phyloP scores from a whole-genome alignment of 1,284 basidiomycete genomes.

The Neolentinus lepideus region DNA sequence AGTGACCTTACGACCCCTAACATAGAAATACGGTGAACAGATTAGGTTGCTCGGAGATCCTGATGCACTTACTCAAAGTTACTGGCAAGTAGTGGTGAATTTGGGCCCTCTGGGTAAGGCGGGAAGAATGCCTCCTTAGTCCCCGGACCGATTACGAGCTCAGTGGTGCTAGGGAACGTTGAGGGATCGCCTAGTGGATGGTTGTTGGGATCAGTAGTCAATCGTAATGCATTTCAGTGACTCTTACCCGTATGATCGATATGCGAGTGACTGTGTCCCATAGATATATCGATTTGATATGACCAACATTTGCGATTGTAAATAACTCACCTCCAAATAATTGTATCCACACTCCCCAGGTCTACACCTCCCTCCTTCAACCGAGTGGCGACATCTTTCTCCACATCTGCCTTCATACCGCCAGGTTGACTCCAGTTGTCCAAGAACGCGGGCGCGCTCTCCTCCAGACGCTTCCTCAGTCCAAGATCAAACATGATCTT shows the following conservation, averaged over 20 bases:
- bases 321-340: slow-evolving; percentile 1
- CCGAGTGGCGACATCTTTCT: not conserved
- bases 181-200: slow-evolving; percentile 10
- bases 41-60: not conserved
- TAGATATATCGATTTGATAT: no score
- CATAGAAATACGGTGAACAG: not conserved
- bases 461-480: not conserved
- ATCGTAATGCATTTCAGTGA: no score
- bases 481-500: slow-evolving; percentile 1
- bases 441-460: not conserved
- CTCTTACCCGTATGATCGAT: no score
- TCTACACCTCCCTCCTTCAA: not conserved
- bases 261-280: no score
- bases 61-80: slow-evolving; percentile 5
- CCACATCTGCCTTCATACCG: not conserved
- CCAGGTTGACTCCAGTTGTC: not conserved
- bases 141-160: slow-evolving; percentile 10
- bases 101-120: slow-evolving; percentile 5
- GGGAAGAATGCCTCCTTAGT: not conserved
- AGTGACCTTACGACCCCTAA: slow-evolving; percentile 2
- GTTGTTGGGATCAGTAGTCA: no score
- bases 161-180: slow-evolving; percentile 10
- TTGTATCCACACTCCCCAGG: not conserved
- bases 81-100: slow-evolving; percentile 8
- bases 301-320: no score